Evolutionary conservation across 192 early-diverging fungal species (phyloP), one percentile per base, ranked within the genome.

Genomic region (Chytriomyces confervae): DNA sequence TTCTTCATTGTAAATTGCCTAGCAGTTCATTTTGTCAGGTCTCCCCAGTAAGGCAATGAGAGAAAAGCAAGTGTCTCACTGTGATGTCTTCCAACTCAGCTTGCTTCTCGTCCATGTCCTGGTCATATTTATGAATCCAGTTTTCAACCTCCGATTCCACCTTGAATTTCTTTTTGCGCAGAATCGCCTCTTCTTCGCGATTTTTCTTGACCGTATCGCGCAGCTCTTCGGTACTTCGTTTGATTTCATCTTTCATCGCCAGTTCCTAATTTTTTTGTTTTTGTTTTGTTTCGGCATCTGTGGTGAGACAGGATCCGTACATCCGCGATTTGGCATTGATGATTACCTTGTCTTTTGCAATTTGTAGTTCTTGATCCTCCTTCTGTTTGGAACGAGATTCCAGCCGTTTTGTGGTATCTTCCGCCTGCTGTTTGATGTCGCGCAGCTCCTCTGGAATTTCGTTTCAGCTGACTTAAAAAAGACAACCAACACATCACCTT

Each of bases 101-200:
- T 75, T 90, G 89, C 68, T 88, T 86, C 72, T 90, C 89, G 7
- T 86, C 88, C 82, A 90, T 85, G 60, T 90, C 89, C 73, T 89
- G 87, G 50, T 90, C 89, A 62, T 89, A 90, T 68, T 90, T 90
- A 71, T 90, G 88, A 70, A 90, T 90, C 89, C 89, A 90, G 63
- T 90, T 90, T 74, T 90, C 89, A 13, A 90, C 89, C 74, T 90
- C 89, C 10, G 76, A 77, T 74, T 90, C 88, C 20, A 89, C 82
- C 63, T 90, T 90, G 75, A 86, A 88, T 69, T 88, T 88, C 57
- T 84, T 86, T 65, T 90, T 90, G 23, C 89, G 80, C 11, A 88
- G 69, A 29, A 72, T 20, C 10, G 86, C 86, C 75, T 90, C 89
- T 70, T 89, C 87, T 63, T 89, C 89, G 10, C 85, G 77, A 69